phyloP scores from a whole-genome alignment of 1,139 yeast species.

The Kodamaea sp. region DNA sequence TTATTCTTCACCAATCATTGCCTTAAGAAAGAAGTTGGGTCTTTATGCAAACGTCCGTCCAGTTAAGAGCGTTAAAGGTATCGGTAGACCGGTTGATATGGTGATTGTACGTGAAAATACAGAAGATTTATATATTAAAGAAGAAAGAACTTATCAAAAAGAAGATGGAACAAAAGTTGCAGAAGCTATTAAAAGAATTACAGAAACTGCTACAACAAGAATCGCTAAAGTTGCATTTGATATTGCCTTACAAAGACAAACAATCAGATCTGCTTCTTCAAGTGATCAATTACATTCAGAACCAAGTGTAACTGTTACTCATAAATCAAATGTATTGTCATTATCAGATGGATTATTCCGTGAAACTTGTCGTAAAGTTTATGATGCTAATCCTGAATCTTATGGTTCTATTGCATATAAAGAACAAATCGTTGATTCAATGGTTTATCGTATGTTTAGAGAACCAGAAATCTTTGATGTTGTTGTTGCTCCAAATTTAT shows the following conservation, averaged over 20 bases:
- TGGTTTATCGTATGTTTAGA: conserved; percentile 98
- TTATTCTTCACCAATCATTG: conserved; percentile 96
- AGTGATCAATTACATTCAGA: conserved; percentile 40
- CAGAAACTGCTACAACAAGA: conserved; percentile 79
- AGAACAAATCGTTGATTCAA: conserved; percentile 97
- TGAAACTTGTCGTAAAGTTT: conserved; percentile 78
- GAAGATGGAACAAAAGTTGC: conserved; percentile 77
- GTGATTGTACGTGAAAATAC: conserved; percentile 98
- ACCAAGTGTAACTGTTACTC: conserved; percentile 87
- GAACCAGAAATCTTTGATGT: conserved; percentile 97
- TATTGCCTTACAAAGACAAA: conserved; percentile 88
- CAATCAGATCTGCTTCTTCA: conserved; percentile 60
- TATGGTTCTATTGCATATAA: conserved; percentile 62
- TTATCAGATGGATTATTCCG: conserved; percentile 95
- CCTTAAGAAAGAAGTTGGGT: conserved; percentile 90
- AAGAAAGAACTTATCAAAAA: conserved; percentile 69
- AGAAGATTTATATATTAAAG: conserved; percentile 93
- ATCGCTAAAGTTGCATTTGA: conserved; percentile 91
- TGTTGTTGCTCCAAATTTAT: conserved; percentile 96
- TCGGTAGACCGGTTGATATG: conserved; percentile 88
- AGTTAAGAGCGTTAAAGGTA: conserved; percentile 84
- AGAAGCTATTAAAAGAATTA: conserved; percentile 94
- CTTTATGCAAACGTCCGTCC: conserved; percentile 97
- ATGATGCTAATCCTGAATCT: conserved; percentile 58
- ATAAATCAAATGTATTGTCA: conserved; percentile 91